Evolutionary conservation across 2,329 filamentous ascomycete genomes (phyloP).

Genomic region (Boeremia lycopersici): DNA sequence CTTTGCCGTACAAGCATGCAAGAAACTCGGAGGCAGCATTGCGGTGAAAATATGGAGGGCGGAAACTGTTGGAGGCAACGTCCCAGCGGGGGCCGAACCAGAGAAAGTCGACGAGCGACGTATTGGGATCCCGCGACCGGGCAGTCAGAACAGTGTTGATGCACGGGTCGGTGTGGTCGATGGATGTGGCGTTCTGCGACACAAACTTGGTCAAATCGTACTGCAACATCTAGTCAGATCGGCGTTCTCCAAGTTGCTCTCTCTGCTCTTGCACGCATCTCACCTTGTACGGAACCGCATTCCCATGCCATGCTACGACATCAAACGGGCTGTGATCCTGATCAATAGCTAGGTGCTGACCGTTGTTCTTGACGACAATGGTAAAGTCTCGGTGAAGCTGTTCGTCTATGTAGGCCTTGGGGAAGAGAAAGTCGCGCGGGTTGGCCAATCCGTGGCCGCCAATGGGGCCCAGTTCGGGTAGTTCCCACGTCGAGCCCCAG

Average conservation of each 20-base stretch:
- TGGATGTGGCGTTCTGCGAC: conserved; percentile 46
- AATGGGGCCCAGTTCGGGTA: conserved; percentile 48
- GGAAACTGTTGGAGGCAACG: conserved; percentile 48
- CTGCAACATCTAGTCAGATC: conserved; percentile 29
- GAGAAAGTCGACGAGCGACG: conserved; percentile 47
- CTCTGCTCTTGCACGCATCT: background rate
- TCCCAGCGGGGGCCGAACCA: conserved; percentile 50
- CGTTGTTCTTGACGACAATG: background rate
- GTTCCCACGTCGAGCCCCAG: conserved; percentile 50
- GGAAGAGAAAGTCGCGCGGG: conserved; percentile 47
- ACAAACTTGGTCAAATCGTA: conserved; percentile 60
- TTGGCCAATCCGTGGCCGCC: conserved; percentile 51
- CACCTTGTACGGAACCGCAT: conserved; percentile 55
- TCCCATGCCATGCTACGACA: conserved; percentile 50
- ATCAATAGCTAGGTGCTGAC: conserved; percentile 38
- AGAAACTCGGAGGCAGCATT: conserved; percentile 48
- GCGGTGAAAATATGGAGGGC: conserved; percentile 49
- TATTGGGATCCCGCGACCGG: conserved; percentile 45
- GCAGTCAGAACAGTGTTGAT: conserved; percentile 48
- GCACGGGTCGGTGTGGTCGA: conserved; percentile 49
- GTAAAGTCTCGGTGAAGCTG: conserved; percentile 28
- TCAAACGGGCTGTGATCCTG: conserved; percentile 53
- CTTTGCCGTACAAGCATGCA: conserved; percentile 46
- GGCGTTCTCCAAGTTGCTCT: background rate
- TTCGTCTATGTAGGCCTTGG: conserved; percentile 47